phyloP scores from a whole-genome alignment of 2,329 filamentous ascomycete species.

The Diaporthe sp. region DNA sequence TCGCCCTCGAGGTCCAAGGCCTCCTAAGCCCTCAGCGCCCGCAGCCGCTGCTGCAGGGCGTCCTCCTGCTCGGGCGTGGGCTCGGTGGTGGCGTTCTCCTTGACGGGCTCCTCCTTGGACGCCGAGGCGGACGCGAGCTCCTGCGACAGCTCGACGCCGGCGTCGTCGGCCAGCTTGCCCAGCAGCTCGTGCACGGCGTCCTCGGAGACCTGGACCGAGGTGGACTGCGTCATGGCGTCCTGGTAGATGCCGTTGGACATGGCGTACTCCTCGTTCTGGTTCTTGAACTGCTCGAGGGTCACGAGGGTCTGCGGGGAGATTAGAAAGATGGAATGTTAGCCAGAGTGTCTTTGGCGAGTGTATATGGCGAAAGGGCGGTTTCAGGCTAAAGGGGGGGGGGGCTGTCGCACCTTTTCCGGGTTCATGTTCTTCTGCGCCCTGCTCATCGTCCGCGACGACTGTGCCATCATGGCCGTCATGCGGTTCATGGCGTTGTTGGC shows the following conservation, averaged over 20 bases:
- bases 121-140: constrained; percentile 75
- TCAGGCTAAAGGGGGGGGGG: not conserved
- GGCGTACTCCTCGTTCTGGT: constrained; percentile 75
- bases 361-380: not conserved
- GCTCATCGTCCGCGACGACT: constrained; percentile 71
- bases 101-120: constrained; percentile 69
- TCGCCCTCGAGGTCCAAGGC: constrained; percentile 14
- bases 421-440: constrained; percentile 71
- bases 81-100: constrained; percentile 69
- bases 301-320: constrained; percentile 63
- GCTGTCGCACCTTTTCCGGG: constrained; percentile 64
- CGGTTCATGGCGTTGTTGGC: constrained; percentile 76
- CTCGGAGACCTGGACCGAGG: constrained; percentile 79
- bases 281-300: constrained; percentile 72
- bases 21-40: constrained; percentile 66
- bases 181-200: constrained; percentile 91
- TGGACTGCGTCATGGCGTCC: constrained; percentile 85
- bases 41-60: constrained; percentile 74
- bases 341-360: not conserved
- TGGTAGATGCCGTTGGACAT: constrained; percentile 83
- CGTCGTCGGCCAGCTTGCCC: constrained; percentile 88
- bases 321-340: not conserved
- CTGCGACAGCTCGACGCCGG: constrained; percentile 84
- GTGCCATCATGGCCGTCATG: constrained; percentile 75
- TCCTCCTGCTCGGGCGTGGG: constrained; percentile 86